Evolutionary conservation across 352 stramenopile genomes (phyloP).

Genomic region (Halophytophthora polymorphica): DNA sequence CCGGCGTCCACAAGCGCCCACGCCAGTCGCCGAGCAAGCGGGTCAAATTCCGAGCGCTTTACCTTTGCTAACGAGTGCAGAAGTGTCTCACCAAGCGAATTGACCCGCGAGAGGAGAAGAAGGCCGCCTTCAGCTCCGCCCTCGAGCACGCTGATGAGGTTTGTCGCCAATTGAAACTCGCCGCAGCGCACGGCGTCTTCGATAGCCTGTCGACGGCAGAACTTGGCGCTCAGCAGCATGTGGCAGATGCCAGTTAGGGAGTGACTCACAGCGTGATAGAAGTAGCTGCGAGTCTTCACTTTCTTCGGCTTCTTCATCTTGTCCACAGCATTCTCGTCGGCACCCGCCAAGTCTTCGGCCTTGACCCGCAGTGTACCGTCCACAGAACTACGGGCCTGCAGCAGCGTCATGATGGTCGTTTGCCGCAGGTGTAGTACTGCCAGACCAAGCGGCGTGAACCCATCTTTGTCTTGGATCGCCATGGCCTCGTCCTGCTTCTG

Average conservation of each 20-base stretch:
- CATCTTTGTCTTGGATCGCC: constrained; percentile 32
- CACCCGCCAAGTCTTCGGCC: constrained; percentile 1
- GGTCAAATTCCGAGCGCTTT: constrained; percentile 42
- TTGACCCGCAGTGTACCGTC: constrained; percentile 44
- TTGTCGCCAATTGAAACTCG: constrained; percentile 70
- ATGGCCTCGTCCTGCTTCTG: constrained; percentile 29
- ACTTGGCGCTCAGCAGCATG: constrained; percentile 72
- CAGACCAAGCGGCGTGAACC: constrained; percentile 53
- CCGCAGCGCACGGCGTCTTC: constrained; percentile 68
- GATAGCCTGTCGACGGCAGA: constrained; percentile 65
- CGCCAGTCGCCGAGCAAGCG: constrained; percentile 52
- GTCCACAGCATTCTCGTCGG: constrained; percentile 3
- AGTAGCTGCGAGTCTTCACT: constrained; percentile 55
- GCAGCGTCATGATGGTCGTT: constrained; percentile 71
- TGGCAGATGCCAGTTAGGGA: constrained; percentile 72
- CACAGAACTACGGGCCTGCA: constrained; percentile 60
- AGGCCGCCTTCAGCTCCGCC: constrained; percentile 33
- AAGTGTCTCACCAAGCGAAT: constrained; percentile 46
- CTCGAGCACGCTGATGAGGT: constrained; percentile 58
- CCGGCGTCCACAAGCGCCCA: constrained; percentile 66
- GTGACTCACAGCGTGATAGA: constrained; percentile 73
- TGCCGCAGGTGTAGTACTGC: constrained; percentile 62
- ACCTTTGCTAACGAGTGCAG: constrained; percentile 64
- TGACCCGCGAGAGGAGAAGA: constrained; percentile 35
- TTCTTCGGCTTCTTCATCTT: constrained; percentile 4